These are phyloP conservation scores for Anisodus tanguticus DNA, from an alignment of 257 asterid species.

Conservation along the genomic window DNA sequence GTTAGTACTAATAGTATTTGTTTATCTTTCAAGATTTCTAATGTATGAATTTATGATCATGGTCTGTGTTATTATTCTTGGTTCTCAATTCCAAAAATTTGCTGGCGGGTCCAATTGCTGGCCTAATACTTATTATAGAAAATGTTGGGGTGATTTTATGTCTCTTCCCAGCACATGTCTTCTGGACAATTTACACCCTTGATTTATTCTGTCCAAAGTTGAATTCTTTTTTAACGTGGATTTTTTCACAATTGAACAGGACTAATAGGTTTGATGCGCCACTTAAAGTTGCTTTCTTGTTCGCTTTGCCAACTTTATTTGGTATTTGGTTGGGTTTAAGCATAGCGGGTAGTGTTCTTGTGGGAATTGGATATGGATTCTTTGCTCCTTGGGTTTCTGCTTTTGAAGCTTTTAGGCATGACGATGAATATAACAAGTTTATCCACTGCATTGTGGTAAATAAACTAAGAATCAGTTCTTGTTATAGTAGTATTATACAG, in stretches of 20 bases:
- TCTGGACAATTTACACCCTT: constrained; percentile 78
- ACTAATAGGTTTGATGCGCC: constrained; percentile 75
- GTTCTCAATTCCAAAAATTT: constrained; percentile 19
- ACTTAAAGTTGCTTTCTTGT: constrained; percentile 71
- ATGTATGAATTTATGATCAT: background rate
- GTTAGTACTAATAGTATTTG: constrained; percentile 45
- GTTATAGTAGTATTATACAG: background rate
- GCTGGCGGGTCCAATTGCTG: constrained; percentile 83
- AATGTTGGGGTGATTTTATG: constrained; percentile 83
- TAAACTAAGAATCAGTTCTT: constrained; percentile 25
- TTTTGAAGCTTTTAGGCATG: constrained; percentile 81
- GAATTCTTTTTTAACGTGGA: background rate
- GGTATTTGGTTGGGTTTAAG: constrained; percentile 88
- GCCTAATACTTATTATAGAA: constrained; percentile 65
- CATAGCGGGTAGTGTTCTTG: constrained; percentile 75
- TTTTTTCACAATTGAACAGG: constrained; percentile 44
- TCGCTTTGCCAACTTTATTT: constrained; percentile 79
- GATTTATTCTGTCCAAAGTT: background rate
- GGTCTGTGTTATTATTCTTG: background rate
- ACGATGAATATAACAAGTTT: constrained; percentile 57
- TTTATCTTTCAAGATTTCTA: background rate
- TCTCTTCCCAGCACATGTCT: constrained; percentile 86
- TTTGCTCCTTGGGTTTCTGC: constrained; percentile 92
- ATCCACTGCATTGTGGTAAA: constrained; percentile 77
- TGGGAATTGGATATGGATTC: constrained; percentile 90